A percentile compares a stretch with the other conserved stretches of the same genome.
These are phyloP conservation scores for Hypoxylon sp. DNA, from an alignment of 2,329 filamentous ascomycete species.

Conservation along the genomic window DNA sequence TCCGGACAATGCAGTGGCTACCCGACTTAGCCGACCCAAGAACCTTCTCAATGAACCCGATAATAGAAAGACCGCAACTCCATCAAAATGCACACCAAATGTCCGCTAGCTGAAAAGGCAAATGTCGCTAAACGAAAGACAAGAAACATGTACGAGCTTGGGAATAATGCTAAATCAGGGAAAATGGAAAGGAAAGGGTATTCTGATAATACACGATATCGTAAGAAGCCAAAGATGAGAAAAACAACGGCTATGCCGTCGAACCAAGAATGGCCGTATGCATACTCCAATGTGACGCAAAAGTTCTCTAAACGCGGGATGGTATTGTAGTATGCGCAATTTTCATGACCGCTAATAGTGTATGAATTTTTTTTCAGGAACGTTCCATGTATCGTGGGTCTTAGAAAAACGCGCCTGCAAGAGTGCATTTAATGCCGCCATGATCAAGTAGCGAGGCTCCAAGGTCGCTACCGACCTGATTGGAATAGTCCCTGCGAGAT, in stretches of 20 bases:
- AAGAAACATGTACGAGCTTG: constrained; percentile 3
- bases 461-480: constrained; percentile 17
- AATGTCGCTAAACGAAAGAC: neutral
- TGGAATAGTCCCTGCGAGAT: constrained; percentile 33
- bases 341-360: constrained; percentile 26
- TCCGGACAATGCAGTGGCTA: constrained; percentile 35
- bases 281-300: constrained; percentile 11
- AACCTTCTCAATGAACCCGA: constrained; percentile 31
- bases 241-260: constrained; percentile 7
- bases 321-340: constrained; percentile 28
- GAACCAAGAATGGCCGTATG: constrained; percentile 9
- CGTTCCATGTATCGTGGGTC: constrained; percentile 33
- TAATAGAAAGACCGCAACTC: constrained; percentile 22
- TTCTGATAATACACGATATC: constrained; percentile 19
- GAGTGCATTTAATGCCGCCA: constrained; percentile 16
- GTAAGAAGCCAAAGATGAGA: constrained; percentile 16
- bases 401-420: constrained; percentile 7
- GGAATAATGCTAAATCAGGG: constrained; percentile 9
- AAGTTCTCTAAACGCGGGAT: constrained; percentile 19
- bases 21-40: constrained; percentile 28
- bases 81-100: constrained; percentile 23
- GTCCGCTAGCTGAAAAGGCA: constrained; percentile 10
- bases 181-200: constrained; percentile 29
- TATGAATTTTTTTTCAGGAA: constrained; percentile 7
- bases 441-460: constrained; percentile 15